Conservation (phyloP, 495 filamentous ascomycete species). For the Cenococcum geophilum region DNA sequence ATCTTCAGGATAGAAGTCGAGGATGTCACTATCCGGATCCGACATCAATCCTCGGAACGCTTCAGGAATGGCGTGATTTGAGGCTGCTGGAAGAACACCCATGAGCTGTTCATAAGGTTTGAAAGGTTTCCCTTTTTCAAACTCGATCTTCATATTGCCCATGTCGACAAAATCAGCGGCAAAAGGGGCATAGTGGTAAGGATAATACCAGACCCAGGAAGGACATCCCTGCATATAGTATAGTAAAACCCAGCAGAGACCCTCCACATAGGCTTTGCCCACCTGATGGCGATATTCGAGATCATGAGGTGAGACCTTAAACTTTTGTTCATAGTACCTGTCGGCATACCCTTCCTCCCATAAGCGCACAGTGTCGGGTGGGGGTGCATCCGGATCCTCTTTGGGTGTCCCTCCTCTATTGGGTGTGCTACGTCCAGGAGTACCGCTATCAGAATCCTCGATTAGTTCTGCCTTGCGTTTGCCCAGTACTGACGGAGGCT, state of each 20-base stretch:
- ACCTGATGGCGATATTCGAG: slow-evolving; percentile 86
- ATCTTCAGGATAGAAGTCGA: slow-evolving; percentile 95
- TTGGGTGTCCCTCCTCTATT: slow-evolving; percentile 43
- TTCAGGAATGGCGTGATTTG: slow-evolving; percentile 81
- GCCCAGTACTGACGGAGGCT: slow-evolving; percentile 47
- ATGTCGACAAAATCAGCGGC: slow-evolving; percentile 91
- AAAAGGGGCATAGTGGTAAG: slow-evolving; percentile 97
- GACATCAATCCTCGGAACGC: slow-evolving; percentile 87
- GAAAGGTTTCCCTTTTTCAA: slow-evolving; percentile 82
- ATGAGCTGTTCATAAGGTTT: slow-evolving; percentile 96
- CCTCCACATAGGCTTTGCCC: slow-evolving; percentile 88
- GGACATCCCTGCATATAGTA: slow-evolving; percentile 99
- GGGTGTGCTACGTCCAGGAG: slow-evolving; percentile 52
- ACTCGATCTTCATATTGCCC: slow-evolving; percentile 67
- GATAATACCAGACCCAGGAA: slow-evolving; percentile 98
- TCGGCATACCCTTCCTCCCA: slow-evolving; percentile 96
- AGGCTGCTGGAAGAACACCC: slow-evolving; percentile 91
- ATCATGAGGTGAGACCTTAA: slow-evolving; percentile 75
- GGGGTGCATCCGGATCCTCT: slow-evolving; percentile 51
- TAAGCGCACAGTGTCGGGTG: slow-evolving; percentile 74
- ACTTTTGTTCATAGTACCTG: slow-evolving; percentile 96
- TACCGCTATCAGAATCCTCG: slow-evolving; percentile 53
- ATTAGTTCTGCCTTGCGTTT: slow-evolving; percentile 60
- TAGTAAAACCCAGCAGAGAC: slow-evolving; percentile 91
- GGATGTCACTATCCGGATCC: slow-evolving; percentile 76